Evolutionary conservation across 2,329 filamentous ascomycete species (phyloP), one percentile per base, ranked within the genome.

Genomic region (Fusarium ambrosium): DNA sequence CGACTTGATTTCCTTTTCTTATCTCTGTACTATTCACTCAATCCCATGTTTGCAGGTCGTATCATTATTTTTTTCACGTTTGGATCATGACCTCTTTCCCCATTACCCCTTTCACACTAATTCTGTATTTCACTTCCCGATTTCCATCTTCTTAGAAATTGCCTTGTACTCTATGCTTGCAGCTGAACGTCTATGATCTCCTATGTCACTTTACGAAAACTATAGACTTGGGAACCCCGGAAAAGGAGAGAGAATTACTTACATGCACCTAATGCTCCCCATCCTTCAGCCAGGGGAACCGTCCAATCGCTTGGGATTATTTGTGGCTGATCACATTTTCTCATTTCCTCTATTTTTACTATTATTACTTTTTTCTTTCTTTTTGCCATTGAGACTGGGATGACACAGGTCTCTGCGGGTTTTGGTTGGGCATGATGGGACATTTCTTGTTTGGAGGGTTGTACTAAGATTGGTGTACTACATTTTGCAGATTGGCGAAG

Each of bases 201-300:
- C 71, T 78, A 75, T 77, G 76, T 78, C 69, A 32, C 65, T 71
- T 77, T 43, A 78, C 62, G 76, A 78, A 78, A 78, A 71, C 45
- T 71, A 74, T 78, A 78, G 76, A 78, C 64, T 61, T 77, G 76
- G 76, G 71, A 76, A 73, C 70, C 69, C 72, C 72, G 74, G 74
- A 72, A 77, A 72, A 75, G 68, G 73, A 75, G 76, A 77, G 69
- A 76, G 73, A 72, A 76, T 71, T 71, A 74, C 73, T 69, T 77
- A 77, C 74, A 78, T 75, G 73, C 72, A 77, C 68, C 70, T 78
- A 78, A 78, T 78, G 71, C 73, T 69, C 73, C 76, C 76, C 66
- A 68, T 70, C 71, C 62, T 71, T 69, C 63, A 71, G 74, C 61
- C 71, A 77, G 69, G 76, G 68, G 73, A 76, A 70, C 65, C 43